These are phyloP conservation scores for Magnusiomyces clavatus DNA, from an alignment of 1,139 yeast genomes.

Conservation along the genomic window DNA sequence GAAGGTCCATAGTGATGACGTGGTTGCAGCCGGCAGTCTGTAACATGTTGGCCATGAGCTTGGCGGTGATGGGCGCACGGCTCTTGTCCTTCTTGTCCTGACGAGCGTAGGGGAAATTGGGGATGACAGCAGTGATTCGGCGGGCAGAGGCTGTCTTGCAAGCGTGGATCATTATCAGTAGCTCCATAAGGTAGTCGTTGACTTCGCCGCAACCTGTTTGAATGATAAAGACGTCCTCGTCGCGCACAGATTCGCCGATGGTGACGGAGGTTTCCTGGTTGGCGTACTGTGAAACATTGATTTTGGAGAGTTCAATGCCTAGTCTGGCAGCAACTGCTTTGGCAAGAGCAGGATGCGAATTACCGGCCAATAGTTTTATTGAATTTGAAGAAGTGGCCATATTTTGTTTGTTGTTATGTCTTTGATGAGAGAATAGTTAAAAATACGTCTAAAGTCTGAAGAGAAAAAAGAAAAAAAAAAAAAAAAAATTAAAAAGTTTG, in stretches of 20 bases:
- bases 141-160: conserved; percentile 93
- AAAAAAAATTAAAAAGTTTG: no score
- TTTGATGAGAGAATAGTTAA: no score
- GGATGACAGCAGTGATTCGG: conserved; percentile 88
- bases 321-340: conserved; percentile 64
- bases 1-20: conserved; percentile 94
- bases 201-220: conserved; percentile 89
- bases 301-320: conserved; percentile 35
- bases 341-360: conserved; percentile 81
- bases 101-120: conserved; percentile 96
- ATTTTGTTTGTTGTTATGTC: no score
- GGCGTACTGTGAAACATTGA: conserved; percentile 41
- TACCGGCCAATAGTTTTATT: conserved; percentile 81
- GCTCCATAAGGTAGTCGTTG: conserved; percentile 80
- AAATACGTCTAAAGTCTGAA: no score
- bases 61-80: conserved; percentile 95
- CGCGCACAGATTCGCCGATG: conserved; percentile 92
- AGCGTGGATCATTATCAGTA: conserved; percentile 86
- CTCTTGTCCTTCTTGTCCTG: conserved; percentile 95
- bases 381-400: conserved; percentile 44
- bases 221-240: conserved; percentile 80
- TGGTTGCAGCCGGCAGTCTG: conserved; percentile 96
- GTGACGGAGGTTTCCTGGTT: conserved; percentile 81
- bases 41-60: conserved; percentile 87
- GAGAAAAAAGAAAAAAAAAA: no score